Conservation (phyloP, 2,329 filamentous ascomycete species). For the Mollisia scopiformis region DNA sequence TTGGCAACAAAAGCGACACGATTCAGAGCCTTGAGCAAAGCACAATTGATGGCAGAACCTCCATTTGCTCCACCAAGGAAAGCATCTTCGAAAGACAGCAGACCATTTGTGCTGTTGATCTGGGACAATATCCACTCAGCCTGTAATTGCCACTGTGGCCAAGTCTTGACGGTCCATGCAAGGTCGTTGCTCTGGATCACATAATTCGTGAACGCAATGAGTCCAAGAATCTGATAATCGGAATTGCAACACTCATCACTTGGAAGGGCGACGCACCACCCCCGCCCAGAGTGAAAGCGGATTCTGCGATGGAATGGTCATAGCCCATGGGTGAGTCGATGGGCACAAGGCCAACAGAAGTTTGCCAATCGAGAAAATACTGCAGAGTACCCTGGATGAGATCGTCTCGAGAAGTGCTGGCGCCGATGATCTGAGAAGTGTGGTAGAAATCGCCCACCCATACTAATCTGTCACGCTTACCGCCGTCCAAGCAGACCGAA, state of each 20-base stretch:
- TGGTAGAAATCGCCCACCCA: constrained; percentile 48
- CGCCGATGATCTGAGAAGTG: constrained; percentile 40
- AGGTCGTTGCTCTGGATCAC: constrained; percentile 6
- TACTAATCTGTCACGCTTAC: constrained; percentile 45
- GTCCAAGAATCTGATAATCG: constrained; percentile 29
- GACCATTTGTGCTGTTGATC: constrained; percentile 6
- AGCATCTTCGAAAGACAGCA: constrained; percentile 5
- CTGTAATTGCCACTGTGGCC: constrained; percentile 10
- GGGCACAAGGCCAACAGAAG: constrained; percentile 5
- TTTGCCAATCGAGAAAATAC: constrained; percentile 35
- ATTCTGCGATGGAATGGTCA: neutral
- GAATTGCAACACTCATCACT: neutral
- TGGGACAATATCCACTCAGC: constrained; percentile 5
- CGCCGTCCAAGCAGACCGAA: constrained; percentile 45
- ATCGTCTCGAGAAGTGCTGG: constrained; percentile 41
- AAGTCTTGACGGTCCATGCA: neutral
- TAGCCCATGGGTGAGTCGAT: constrained; percentile 1
- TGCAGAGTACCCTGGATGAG: constrained; percentile 40
- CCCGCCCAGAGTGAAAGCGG: neutral
- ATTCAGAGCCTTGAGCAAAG: constrained; percentile 26
- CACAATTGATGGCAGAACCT: constrained; percentile 5
- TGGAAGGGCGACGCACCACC: neutral
- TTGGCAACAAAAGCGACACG: constrained; percentile 34
- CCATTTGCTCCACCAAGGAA: constrained; percentile 8
- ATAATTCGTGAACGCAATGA: constrained; percentile 24